phyloP scores from a whole-genome alignment of 805 yeast genomes.

The Soucietia sequanensis region DNA sequence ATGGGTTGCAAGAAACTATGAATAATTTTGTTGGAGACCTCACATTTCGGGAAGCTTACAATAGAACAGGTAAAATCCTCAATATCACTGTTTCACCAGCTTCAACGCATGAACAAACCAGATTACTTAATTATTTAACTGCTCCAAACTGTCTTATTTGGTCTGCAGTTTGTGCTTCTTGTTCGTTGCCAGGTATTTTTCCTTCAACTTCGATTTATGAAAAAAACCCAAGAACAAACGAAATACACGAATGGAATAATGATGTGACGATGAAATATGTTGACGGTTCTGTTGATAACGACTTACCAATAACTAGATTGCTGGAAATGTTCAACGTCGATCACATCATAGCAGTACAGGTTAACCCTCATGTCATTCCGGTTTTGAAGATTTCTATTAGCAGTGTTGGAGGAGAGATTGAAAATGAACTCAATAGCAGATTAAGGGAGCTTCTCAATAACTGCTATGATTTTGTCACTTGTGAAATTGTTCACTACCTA shows the following conservation, averaged over 20 bases:
- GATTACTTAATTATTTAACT: constrained; percentile 73
- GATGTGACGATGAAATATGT: constrained; percentile 73
- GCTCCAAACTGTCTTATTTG: constrained; percentile 80
- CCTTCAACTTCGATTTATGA: constrained; percentile 84
- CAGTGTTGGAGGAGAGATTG: constrained; percentile 67
- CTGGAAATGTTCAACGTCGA: constrained; percentile 98
- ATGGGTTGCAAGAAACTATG: constrained; percentile 71
- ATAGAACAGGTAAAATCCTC: constrained; percentile 88
- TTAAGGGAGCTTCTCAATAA: constrained; percentile 52
- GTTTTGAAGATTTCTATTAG: constrained; percentile 67
- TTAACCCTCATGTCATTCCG: constrained; percentile 94
- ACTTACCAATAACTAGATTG: constrained; percentile 83
- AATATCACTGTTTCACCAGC: constrained; percentile 94
- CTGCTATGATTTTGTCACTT: constrained; percentile 55
- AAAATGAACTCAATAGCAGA: constrained; percentile 56
- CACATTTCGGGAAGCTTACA: constrained; percentile 92
- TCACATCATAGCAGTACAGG: constrained; percentile 96
- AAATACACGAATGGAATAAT: constrained; percentile 78
- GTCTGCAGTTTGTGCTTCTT: constrained; percentile 92
- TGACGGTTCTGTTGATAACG: constrained; percentile 96
- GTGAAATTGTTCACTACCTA: constrained; percentile 77
- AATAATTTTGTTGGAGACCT: constrained; percentile 78
- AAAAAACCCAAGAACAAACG: constrained; percentile 71
- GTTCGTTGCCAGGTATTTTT: constrained; percentile 91
- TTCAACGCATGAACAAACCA: constrained; percentile 85